phyloP scores from a whole-genome alignment of 2,329 filamentous ascomycete species.

The Furcasterigmium sp. region DNA sequence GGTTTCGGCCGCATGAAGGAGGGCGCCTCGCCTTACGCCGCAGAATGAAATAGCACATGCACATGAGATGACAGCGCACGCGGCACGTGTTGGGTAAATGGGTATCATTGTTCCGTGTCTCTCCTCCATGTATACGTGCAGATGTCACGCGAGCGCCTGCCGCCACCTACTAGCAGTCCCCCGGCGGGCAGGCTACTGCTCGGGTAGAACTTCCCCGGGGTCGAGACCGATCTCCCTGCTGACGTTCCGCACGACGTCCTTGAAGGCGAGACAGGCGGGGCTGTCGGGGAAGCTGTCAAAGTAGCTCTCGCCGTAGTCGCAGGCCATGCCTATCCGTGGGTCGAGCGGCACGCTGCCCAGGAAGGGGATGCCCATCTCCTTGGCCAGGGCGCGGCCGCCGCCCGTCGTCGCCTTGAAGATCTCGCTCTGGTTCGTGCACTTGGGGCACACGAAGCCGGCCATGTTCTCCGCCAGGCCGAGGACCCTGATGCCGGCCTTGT shows the following conservation, averaged over 20 bases:
- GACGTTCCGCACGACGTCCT: constrained; percentile 71
- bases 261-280: constrained; percentile 79
- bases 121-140: background rate
- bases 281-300: constrained; percentile 92
- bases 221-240: constrained; percentile 60
- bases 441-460: constrained; percentile 93
- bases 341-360: constrained; percentile 87
- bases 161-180: too few species aligned
- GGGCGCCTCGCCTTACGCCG: too few species aligned
- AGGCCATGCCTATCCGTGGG: constrained; percentile 90
- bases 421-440: constrained; percentile 74
- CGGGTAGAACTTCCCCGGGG: constrained; percentile 45
- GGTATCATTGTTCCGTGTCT: background rate
- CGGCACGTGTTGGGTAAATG: background rate
- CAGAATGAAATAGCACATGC: constrained; percentile 1
- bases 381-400: constrained; percentile 72
- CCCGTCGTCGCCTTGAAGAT: constrained; percentile 93
- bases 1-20: too few species aligned
- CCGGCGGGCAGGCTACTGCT: constrained; percentile 18
- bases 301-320: constrained; percentile 96
- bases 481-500: constrained; percentile 85
- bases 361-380: constrained; percentile 85
- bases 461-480: constrained; percentile 96
- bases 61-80: background rate
- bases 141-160: too few species aligned